phyloP scores from a whole-genome alignment of 306 rosid genomes.

The Cucurbita pepo region DNA sequence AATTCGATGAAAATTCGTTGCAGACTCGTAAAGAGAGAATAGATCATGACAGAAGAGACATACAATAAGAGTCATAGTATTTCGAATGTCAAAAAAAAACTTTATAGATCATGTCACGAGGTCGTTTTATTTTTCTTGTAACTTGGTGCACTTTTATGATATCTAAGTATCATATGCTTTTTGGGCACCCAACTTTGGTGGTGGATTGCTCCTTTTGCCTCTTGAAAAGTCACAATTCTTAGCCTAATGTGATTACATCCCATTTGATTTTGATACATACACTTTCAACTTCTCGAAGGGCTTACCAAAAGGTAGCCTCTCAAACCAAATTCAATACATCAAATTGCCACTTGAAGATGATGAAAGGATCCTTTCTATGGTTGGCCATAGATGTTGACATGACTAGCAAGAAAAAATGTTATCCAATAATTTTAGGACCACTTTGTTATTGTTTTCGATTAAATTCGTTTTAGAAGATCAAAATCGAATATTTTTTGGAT shows the following conservation, averaged over 20 bases:
- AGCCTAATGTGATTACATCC: background rate
- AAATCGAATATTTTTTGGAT: background rate
- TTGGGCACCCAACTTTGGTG: background rate
- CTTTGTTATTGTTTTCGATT: background rate
- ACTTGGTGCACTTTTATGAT: background rate
- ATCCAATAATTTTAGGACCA: background rate
- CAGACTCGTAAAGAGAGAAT: no score
- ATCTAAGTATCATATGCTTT: conserved; percentile 2
- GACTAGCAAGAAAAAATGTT: background rate
- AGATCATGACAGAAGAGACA: no score
- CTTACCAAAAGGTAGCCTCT: background rate
- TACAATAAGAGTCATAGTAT: no score
- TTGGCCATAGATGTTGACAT: background rate
- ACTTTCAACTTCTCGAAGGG: background rate
- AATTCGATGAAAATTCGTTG: no score
- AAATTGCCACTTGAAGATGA: background rate
- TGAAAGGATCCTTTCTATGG: background rate
- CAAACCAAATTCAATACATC: background rate
- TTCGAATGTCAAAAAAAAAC: no score
- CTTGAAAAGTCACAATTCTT: background rate
- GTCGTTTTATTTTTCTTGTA: background rate
- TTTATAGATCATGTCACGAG: no score
- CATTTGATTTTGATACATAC: background rate
- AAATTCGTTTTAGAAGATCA: background rate
- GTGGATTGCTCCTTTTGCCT: background rate